Base-by-base conservation (phyloP, 1,139 yeast species). In the Zygosaccharomyces sapae region DNA sequence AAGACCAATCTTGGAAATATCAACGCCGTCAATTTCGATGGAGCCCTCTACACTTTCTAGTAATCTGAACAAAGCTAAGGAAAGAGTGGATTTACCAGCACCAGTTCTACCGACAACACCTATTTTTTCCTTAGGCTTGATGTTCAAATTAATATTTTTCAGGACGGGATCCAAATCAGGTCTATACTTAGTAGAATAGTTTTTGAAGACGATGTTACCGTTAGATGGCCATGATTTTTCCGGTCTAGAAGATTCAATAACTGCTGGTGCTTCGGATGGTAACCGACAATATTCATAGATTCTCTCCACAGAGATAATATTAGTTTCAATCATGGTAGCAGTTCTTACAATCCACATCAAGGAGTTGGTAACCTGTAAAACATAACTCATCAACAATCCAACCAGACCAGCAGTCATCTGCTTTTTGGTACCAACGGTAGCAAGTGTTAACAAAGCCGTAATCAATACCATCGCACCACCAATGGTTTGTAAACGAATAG, bases 81-180 rank as follows among this genome's bases (percentile, higher is more conserved):
- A 80, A 42, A 86, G 68, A 1, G 90, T 79, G 33, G 87, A 80
- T 63, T 86, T 86, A 19, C 95, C 95, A 0, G 94, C 90, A 37
- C 95, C 95, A 0, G 95, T 86, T 55, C 95, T 74, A 7, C 95
- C 95, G 13, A 85, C 92, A 52, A 86, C 80, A 38, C 95, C 95
- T 53, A 86, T 71, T 59, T 86, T 86, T 55, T 86, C 92, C 13
- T 70, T 70, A 3, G 87, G 73, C 27, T 74, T 70, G 49, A 86
- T 76, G 2, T 70, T 67, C 41, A 85, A 60, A 33, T 70, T 67
- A 43, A 86, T 70, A 41, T 77, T 70, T 44, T 73, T 75, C 57
- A 86, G 68, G 2, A 84, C 86, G 22, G 80, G 77, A 41, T 76
- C 82, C 45, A 77, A 61, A 48, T 80, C 80, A 6, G 73, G 75